phyloP scores from a whole-genome alignment of 164 flowering plant genomes.

The Macadamia tetraphylla region DNA sequence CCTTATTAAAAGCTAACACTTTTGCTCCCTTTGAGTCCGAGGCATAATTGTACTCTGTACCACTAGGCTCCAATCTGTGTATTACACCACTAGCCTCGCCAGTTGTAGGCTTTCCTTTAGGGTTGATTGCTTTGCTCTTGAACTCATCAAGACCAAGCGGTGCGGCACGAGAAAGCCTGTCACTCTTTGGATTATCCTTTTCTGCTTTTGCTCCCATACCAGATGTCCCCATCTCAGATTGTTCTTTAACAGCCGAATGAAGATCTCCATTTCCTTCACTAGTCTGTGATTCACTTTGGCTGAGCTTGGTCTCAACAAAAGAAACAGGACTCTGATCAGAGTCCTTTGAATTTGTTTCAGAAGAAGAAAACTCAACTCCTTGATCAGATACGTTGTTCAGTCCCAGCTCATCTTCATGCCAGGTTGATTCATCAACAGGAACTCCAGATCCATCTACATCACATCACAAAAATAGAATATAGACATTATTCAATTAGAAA shows the following conservation, averaged over 20 bases:
- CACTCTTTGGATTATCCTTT: constrained; percentile 32
- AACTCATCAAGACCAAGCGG: constrained; percentile 84
- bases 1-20: constrained; percentile 77
- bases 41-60: constrained; percentile 87
- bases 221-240: constrained; percentile 22
- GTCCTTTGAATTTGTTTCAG: constrained; percentile 11
- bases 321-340: constrained; percentile 13
- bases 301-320: constrained; percentile 7
- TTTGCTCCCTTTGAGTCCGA: constrained; percentile 95
- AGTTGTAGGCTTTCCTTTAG: constrained; percentile 40
- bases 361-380: constrained; percentile 10
- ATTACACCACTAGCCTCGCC: constrained; percentile 50
- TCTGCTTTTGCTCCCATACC: constrained; percentile 21
- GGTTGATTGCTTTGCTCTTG: constrained; percentile 64
- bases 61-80: constrained; percentile 86
- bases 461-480: constrained; percentile 4
- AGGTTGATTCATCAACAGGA: constrained; percentile 24
- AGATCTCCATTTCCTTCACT: constrained; percentile 14
- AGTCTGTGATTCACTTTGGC: constrained; percentile 4
- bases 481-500: neutral
- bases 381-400: constrained; percentile 13
- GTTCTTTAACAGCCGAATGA: constrained; percentile 16
- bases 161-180: constrained; percentile 41
- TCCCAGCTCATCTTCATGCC: constrained; percentile 31
- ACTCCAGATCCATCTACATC: constrained; percentile 33